Percentiles rank a stretch among this genome's conserved stretches.
phyloP scores from a whole-genome alignment of 2,329 filamentous ascomycete genomes.

The Karstenula rhodostoma region DNA sequence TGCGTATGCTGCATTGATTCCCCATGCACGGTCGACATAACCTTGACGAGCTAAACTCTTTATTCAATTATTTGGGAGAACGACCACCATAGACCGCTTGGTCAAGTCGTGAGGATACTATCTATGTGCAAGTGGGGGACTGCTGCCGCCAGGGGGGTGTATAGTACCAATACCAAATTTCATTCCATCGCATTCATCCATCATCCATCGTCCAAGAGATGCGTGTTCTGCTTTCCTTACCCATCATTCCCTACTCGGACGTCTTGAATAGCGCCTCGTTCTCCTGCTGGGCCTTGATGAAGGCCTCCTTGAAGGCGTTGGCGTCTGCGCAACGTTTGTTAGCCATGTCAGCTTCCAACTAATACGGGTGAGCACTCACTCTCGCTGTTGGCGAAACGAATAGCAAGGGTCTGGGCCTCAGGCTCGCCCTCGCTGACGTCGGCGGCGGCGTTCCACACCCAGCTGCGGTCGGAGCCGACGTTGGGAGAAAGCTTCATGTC shows the following conservation, averaged over 20 bases:
- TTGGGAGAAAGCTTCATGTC: slow-evolving; percentile 99
- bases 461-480: slow-evolving; percentile 96
- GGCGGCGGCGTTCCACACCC: slow-evolving; percentile 98
- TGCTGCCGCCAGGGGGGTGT: slow-evolving; percentile 37
- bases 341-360: slow-evolving; percentile 31
- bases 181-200: slow-evolving; percentile 38
- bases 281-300: slow-evolving; percentile 95
- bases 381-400: slow-evolving; percentile 96
- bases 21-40: not conserved
- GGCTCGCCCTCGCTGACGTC: slow-evolving; percentile 98
- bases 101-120: slow-evolving; percentile 42
- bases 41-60: slow-evolving; percentile 10
- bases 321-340: slow-evolving; percentile 69
- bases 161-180: slow-evolving; percentile 38
- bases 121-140: slow-evolving; percentile 47
- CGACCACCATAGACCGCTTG: slow-evolving; percentile 17
- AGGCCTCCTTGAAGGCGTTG: slow-evolving; percentile 96
- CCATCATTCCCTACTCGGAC: slow-evolving; percentile 48
- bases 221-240: not conserved
- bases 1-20: not conserved
- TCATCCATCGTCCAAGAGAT: slow-evolving; percentile 12
- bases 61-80: slow-evolving; percentile 19
- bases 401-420: slow-evolving; percentile 93
- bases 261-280: slow-evolving; percentile 83
- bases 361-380: slow-evolving; percentile 67